Evolutionary conservation across 768 basidiomycete species (phyloP).

Genomic region (Suillus clintonianus): DNA sequence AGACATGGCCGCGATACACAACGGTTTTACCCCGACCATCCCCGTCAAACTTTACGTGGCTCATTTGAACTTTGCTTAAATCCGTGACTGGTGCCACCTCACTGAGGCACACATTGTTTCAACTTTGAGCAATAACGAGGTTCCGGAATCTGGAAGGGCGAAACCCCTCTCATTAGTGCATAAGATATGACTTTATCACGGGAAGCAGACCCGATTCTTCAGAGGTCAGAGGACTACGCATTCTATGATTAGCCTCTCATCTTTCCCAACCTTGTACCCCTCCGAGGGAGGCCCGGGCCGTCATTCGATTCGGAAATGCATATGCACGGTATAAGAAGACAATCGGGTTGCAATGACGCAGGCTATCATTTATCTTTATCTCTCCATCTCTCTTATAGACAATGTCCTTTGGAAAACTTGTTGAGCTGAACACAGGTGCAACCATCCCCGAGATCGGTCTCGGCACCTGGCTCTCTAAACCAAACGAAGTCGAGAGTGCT

Average conservation of each 20-base stretch:
- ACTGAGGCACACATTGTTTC: not conserved
- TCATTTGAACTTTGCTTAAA: not conserved
- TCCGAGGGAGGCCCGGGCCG: not conserved
- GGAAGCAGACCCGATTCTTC: not conserved
- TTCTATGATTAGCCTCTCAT: constrained; percentile 2
- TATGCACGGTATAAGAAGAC: constrained; percentile 3
- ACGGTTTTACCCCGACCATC: not conserved
- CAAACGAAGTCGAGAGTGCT: constrained; percentile 73
- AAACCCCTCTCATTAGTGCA: not conserved
- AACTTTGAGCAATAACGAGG: not conserved
- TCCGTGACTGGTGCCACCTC: not conserved
- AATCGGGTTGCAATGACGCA: not conserved
- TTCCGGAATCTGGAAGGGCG: not conserved
- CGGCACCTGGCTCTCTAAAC: constrained; percentile 80
- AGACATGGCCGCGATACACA: not conserved
- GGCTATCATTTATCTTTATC: not conserved
- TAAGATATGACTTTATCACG: not conserved
- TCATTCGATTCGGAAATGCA: not conserved
- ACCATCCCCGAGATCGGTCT: constrained; percentile 76
- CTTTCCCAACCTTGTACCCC: not conserved
- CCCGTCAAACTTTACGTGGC: not conserved
- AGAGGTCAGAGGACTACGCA: not conserved
- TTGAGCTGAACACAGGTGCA: constrained; percentile 49
- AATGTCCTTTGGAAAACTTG: constrained; percentile 44
- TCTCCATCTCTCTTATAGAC: not conserved